Evolutionary conservation across 148 eudicot genomes (phyloP).

Genomic region (Rhododendron griersonianum): DNA sequence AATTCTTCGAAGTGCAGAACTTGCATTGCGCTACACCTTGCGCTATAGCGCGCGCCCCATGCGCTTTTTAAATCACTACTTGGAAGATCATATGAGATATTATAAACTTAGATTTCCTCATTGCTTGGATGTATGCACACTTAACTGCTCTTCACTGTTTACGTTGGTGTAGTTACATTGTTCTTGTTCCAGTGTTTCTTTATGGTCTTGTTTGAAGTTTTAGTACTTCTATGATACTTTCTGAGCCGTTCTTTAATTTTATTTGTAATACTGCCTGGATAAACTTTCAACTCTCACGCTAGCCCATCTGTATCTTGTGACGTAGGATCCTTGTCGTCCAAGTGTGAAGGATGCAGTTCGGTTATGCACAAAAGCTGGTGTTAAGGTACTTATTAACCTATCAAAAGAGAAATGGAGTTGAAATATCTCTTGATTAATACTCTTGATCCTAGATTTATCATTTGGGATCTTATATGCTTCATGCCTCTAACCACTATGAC

Average conservation of each 20-base stretch:
- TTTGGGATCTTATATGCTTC: no score
- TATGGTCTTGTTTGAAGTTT: neutral
- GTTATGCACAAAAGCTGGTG: slow-evolving; percentile 67
- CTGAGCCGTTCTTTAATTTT: neutral
- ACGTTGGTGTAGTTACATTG: neutral
- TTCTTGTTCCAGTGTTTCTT: neutral
- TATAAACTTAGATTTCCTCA: neutral
- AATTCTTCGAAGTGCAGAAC: no score
- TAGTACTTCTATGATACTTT: neutral
- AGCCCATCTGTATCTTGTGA: neutral
- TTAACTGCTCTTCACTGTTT: neutral
- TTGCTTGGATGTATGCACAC: neutral
- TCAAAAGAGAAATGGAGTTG: neutral
- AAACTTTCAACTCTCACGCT: neutral
- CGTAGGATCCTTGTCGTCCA: slow-evolving; percentile 82
- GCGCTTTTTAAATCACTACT: neutral
- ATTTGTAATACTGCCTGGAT: neutral
- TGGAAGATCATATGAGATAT: neutral
- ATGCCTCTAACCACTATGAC: no score
- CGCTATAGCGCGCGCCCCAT: no score
- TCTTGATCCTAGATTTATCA: no score
- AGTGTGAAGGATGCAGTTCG: slow-evolving; percentile 68
- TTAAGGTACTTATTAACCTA: slow-evolving; percentile 37
- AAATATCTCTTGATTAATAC: neutral
- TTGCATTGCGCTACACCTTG: no score